Conservation (phyloP, 768 basidiomycete genomes). For the Amanita pseudoporphyria region DNA sequence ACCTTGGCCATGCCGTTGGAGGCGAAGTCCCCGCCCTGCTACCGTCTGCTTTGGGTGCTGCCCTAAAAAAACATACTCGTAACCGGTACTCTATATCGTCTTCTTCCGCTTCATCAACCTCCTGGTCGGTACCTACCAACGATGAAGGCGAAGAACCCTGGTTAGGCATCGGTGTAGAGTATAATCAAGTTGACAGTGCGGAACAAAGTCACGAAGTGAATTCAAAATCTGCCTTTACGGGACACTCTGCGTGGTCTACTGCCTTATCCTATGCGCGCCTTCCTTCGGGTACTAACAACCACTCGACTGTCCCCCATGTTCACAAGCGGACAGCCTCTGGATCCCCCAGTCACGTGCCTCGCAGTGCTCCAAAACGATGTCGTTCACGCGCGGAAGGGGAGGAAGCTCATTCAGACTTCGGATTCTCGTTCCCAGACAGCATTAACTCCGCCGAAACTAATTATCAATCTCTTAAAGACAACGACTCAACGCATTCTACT, state of each 20-base stretch:
- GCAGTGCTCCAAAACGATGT: slow-evolving; percentile 32
- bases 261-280: slow-evolving; percentile 58
- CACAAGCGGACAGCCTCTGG: slow-evolving; percentile 44
- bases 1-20: slow-evolving; percentile 40
- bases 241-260: slow-evolving; percentile 28
- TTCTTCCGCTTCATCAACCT: slow-evolving; percentile 53
- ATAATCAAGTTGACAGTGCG: slow-evolving; percentile 25
- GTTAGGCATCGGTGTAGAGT: slow-evolving; percentile 23
- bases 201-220: slow-evolving; percentile 30
- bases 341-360: slow-evolving; percentile 27
- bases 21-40: slow-evolving; percentile 59
- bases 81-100: slow-evolving; percentile 50
- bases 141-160: slow-evolving; percentile 47
- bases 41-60: slow-evolving; percentile 55
- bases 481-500: slow-evolving; percentile 15
- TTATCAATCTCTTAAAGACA: slow-evolving; percentile 17
- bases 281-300: slow-evolving; percentile 64
- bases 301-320: slow-evolving; percentile 46
- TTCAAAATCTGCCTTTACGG: slow-evolving; percentile 31
- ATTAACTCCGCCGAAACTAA: slow-evolving; percentile 23
- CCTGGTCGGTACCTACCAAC: slow-evolving; percentile 59
- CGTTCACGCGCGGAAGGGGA: slow-evolving; percentile 36
- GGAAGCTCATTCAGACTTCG: slow-evolving; percentile 31
- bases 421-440: slow-evolving; percentile 28
- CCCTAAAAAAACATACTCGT: slow-evolving; percentile 35